These are phyloP conservation scores for Cyberlindnera mrakii DNA, from an alignment of 805 yeast genomes.

Conservation along the genomic window DNA sequence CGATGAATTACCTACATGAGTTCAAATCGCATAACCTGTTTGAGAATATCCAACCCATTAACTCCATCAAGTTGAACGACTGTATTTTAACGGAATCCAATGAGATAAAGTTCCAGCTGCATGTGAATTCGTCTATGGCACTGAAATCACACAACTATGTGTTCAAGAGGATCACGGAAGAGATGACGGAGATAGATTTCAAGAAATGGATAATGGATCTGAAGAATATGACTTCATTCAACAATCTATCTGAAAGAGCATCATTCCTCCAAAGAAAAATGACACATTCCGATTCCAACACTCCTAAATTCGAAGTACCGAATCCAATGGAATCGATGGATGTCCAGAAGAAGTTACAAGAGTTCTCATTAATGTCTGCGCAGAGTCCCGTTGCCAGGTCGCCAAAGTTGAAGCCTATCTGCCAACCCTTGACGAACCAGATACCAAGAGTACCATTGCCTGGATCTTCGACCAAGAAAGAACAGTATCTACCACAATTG, in stretches of 20 bases:
- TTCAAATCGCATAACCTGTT: slow-evolving; percentile 75
- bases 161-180: slow-evolving; percentile 53
- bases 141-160: slow-evolving; percentile 86
- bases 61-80: slow-evolving; percentile 71
- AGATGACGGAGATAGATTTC: slow-evolving; percentile 69
- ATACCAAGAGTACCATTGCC: slow-evolving; percentile 7
- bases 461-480: not conserved
- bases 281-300: slow-evolving; percentile 8
- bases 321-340: slow-evolving; percentile 17
- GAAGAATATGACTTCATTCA: slow-evolving; percentile 48
- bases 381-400: not conserved
- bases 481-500: slow-evolving; percentile 1
- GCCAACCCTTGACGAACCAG: slow-evolving; percentile 5
- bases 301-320: slow-evolving; percentile 20
- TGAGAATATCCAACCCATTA: slow-evolving; percentile 71
- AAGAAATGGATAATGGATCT: slow-evolving; percentile 66
- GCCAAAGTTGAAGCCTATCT: slow-evolving; percentile 6
- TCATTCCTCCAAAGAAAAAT: slow-evolving; percentile 6
- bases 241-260: slow-evolving; percentile 15
- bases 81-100: slow-evolving; percentile 80
- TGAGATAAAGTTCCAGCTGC: slow-evolving; percentile 51
- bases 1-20: slow-evolving; percentile 84
- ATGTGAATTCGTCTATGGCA: slow-evolving; percentile 54
- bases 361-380: slow-evolving; percentile 8
- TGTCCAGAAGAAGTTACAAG: slow-evolving; percentile 18